Evolutionary conservation across 192 early-diverging fungal species (phyloP).

Genomic region (Backusella australiensis): DNA sequence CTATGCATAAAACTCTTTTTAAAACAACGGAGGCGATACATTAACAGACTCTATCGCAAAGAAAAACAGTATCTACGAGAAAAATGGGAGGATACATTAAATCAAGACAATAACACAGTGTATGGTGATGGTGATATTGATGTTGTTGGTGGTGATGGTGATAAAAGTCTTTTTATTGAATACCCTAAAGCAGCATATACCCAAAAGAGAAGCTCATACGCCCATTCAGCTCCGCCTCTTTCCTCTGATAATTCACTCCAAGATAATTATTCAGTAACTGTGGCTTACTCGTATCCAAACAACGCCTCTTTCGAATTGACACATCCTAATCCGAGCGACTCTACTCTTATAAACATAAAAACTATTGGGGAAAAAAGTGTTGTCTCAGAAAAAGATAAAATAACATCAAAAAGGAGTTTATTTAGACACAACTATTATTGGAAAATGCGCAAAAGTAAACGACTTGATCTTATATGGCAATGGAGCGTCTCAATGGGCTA

Average conservation of each 20-base stretch:
- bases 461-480: background rate
- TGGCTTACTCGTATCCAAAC: background rate
- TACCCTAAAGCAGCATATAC: background rate
- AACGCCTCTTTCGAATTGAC: background rate
- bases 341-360: background rate
- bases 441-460: background rate
- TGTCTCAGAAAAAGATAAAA: background rate
- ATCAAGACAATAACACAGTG: background rate
- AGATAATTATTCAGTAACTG: background rate
- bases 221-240: background rate
- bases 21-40: background rate
- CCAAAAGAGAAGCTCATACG: background rate
- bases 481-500: constrained; percentile 13
- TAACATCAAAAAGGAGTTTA: background rate
- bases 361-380: background rate
- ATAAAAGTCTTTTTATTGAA: background rate
- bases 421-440: background rate
- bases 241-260: background rate
- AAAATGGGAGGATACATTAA: background rate
- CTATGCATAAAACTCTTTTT: background rate
- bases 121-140: background rate
- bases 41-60: background rate
- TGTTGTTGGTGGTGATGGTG: background rate
- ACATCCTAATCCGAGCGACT: background rate
- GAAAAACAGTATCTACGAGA: background rate